Percentiles rank a stretch among this genome's conserved stretches.
These are phyloP conservation scores for Actinidia polygama DNA, from an alignment of 179 eudicot species.

Conservation along the genomic window DNA sequence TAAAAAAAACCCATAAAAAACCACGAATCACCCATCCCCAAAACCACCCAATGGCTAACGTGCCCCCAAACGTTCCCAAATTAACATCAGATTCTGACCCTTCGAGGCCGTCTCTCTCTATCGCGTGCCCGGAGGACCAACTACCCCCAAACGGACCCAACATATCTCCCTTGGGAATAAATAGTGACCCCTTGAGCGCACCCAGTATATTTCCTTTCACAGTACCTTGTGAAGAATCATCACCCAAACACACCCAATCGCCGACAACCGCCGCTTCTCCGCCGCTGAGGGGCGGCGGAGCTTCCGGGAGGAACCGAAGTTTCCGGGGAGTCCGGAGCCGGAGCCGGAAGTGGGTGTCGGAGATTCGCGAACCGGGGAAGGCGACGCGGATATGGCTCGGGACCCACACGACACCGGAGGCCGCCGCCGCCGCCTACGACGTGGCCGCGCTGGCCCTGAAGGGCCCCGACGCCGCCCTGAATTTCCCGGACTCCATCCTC, in stretches of 20 bases:
- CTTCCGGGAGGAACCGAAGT: constrained; percentile 32
- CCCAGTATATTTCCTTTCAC: not conserved
- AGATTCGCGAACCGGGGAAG: constrained; percentile 78
- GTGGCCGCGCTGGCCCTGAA: constrained; percentile 38
- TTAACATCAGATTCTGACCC: not conserved
- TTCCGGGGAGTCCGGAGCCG: constrained; percentile 73
- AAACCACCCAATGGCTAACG: not conserved
- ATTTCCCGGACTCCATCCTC: constrained; percentile 41
- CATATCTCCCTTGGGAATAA: no score
- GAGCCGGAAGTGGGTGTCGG: constrained; percentile 85
- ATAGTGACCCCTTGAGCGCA: no score
- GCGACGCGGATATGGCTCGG: constrained; percentile 82
- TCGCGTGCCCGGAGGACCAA: not conserved
- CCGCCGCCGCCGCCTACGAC: constrained; percentile 57
- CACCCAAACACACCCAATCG: not conserved
- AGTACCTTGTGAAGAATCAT: not conserved
- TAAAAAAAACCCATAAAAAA: not conserved
- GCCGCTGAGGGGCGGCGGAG: not conserved
- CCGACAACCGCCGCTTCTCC: not conserved
- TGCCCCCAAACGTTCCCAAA: not conserved
- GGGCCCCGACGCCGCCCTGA: constrained; percentile 49
- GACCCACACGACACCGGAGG: constrained; percentile 54
- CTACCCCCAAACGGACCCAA: not conserved
- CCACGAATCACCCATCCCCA: not conserved
- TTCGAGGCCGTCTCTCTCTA: not conserved